Conservation (phyloP, 2,329 filamentous ascomycete species). For the Tolypocladium guangdongense region DNA sequence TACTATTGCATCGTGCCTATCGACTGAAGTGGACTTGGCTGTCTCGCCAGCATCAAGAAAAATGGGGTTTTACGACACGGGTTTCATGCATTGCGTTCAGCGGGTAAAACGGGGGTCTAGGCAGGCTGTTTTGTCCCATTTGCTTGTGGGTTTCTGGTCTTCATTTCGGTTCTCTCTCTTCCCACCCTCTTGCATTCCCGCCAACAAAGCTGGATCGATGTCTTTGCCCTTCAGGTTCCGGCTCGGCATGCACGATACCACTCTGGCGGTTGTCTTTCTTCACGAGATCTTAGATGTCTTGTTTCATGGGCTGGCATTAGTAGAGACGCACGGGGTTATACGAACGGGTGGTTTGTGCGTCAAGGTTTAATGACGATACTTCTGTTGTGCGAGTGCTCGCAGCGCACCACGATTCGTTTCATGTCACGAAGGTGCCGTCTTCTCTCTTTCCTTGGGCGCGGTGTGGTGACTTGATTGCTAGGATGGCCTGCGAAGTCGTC, state of each 20-base stretch:
- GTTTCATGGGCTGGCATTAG: slow-evolving; percentile 7
- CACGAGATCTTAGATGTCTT: slow-evolving; percentile 8
- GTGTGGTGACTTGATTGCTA: neutral
- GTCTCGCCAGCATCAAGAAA: slow-evolving; percentile 11
- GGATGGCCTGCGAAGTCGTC: neutral
- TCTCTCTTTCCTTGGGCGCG: neutral
- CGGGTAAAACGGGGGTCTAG: slow-evolving; percentile 19
- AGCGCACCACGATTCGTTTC: neutral
- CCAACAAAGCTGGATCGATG: neutral
- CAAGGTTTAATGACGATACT: slow-evolving; percentile 10
- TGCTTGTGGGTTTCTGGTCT: slow-evolving; percentile 1
- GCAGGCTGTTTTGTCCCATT: neutral
- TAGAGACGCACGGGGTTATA: slow-evolving; percentile 5
- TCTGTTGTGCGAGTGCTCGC: neutral
- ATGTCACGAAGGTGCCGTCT: neutral
- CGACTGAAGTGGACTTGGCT: slow-evolving; percentile 11
- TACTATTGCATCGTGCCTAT: slow-evolving; percentile 16
- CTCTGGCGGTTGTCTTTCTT: slow-evolving; percentile 5
- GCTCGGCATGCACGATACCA: neutral
- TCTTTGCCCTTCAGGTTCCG: neutral
- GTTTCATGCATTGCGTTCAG: slow-evolving; percentile 28
- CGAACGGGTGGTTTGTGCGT: slow-evolving; percentile 6
- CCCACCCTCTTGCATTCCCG: neutral
- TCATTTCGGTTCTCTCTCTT: slow-evolving; percentile 7
- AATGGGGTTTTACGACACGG: slow-evolving; percentile 21